Evolutionary conservation across 1,284 basidiomycete genomes (phyloP), one percentile per base, ranked within the genome.

Genomic region (Rhodotorula mucilaginosa): DNA sequence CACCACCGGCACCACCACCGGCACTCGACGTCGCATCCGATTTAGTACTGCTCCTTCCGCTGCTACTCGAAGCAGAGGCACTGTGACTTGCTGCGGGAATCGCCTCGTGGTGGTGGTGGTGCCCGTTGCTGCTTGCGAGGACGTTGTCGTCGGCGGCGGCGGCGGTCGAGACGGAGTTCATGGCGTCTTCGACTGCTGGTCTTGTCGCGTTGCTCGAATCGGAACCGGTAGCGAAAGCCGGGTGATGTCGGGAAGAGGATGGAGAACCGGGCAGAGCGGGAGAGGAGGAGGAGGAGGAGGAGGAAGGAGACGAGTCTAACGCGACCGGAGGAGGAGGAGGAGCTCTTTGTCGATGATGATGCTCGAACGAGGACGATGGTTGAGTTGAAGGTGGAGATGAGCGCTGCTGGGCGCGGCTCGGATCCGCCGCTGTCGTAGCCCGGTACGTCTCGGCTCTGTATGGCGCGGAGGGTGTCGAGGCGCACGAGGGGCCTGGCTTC

Each of bases 211-310:
- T 44, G 39, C 39, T 44, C 10, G 39, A 2, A 44, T 2, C 39
- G 10, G 12, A 44, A 10, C 12, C 39, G 39, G 39, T 10, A 44
- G 12, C 34, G 34, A 8, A 4, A 34, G 34, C 34, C 34, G 34
- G 34, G 34, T 34, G 34, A 34, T 34, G 34, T 5, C 34, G 34
- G 0, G 64, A 46, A 13, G 62, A 64, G 6, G 52, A 29, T 2
- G 52, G 47, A 21, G 44, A 46, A 5, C 49, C 16, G 34, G 34
- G 23, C 4, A 47, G 54, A 8, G 49, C 52, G 34, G 18, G 47
- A n/a, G 49, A 63, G 10, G 61, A 54, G 15, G 61, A 63, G 34
- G 61, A 62, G 21, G 61, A 54, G 23, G 60, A 23, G n/a, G 31
- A 31, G 60, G 29, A 18, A 15, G 15, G 46, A 18, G 59, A 12